Conservation (phyloP, 768 basidiomycete genomes). For the Tulasnella sp. region DNA sequence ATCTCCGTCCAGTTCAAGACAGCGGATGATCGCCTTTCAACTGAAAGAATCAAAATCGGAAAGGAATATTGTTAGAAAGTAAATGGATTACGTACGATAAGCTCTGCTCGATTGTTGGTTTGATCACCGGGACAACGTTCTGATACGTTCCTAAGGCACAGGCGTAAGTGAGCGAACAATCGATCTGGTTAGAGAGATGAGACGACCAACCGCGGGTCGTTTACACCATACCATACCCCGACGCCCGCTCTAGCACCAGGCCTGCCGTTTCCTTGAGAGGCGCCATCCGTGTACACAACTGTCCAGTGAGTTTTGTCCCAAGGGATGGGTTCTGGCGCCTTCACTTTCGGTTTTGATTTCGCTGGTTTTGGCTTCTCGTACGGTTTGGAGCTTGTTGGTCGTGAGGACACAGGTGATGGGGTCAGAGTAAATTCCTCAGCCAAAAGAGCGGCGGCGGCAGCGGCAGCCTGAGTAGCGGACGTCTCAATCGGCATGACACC, state of each 20-base stretch:
- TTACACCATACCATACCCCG: conserved; percentile 79
- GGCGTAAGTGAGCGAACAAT: background rate
- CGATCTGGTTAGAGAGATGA: background rate
- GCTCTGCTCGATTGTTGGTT: conserved; percentile 82
- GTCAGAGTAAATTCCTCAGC: background rate
- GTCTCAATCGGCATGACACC: conserved; percentile 5
- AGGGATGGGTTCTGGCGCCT: background rate
- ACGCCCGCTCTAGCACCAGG: conserved; percentile 58
- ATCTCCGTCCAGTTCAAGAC: conserved; percentile 58
- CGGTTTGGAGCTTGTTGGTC: conserved; percentile 15
- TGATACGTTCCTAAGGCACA: conserved; percentile 51
- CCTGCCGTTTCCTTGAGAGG: conserved; percentile 74
- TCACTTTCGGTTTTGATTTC: background rate
- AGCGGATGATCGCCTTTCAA: conserved; percentile 67
- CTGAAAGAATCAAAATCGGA: background rate
- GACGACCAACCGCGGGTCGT: conserved; percentile 45
- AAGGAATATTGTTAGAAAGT: background rate
- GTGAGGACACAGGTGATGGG: conserved; percentile 5
- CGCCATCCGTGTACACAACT: conserved; percentile 79
- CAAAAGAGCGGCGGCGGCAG: conserved; percentile 5
- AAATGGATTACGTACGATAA: conserved; percentile 45
- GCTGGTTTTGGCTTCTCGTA: background rate
- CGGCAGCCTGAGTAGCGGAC: background rate
- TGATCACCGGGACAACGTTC: conserved; percentile 55
- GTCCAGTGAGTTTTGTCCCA: conserved; percentile 25